Conservation (phyloP, 768 basidiomycete genomes). For the Crepidotus variabilis region DNA sequence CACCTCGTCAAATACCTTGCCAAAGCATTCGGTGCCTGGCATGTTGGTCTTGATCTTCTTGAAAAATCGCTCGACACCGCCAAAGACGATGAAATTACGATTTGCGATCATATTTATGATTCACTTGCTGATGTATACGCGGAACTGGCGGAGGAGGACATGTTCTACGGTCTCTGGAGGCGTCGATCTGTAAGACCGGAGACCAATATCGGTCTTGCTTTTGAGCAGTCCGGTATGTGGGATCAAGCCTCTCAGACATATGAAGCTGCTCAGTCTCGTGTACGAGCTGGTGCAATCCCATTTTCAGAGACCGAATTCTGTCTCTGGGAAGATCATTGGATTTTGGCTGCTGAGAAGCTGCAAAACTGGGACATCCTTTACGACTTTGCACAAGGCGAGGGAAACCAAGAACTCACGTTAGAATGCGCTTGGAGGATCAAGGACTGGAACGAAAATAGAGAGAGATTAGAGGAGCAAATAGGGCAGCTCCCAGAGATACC, state of each 20-base stretch:
- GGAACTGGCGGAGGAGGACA: slow-evolving; percentile 92
- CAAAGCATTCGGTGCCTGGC: slow-evolving; percentile 97
- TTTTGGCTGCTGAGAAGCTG: slow-evolving; percentile 89
- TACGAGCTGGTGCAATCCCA: slow-evolving; percentile 74
- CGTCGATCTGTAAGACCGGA: slow-evolving; percentile 85
- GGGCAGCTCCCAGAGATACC: slow-evolving; percentile 77
- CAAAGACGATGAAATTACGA: slow-evolving; percentile 73
- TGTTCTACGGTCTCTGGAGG: slow-evolving; percentile 96
- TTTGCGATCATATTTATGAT: slow-evolving; percentile 83
- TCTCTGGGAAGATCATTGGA: slow-evolving; percentile 99
- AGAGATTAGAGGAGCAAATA: slow-evolving; percentile 78
- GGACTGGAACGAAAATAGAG: slow-evolving; percentile 85
- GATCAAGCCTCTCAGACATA: slow-evolving; percentile 85
- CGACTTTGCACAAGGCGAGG: slow-evolving; percentile 85
- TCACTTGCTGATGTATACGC: slow-evolving; percentile 94
- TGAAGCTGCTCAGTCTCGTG: slow-evolving; percentile 85
- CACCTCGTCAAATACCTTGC: slow-evolving; percentile 95
- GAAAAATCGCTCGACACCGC: slow-evolving; percentile 73
- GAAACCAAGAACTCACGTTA: slow-evolving; percentile 86
- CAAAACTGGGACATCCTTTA: slow-evolving; percentile 97
- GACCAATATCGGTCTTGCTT: slow-evolving; percentile 83
- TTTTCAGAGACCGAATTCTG: slow-evolving; percentile 96
- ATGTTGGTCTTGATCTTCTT: slow-evolving; percentile 83
- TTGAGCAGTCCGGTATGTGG: slow-evolving; percentile 98
- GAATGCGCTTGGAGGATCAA: slow-evolving; percentile 94